Percentiles rank a stretch among this genome's conserved stretches.
These are phyloP conservation scores for Xylariomycetidae sp. DNA, from an alignment of 2,329 filamentous ascomycete genomes.

Conservation along the genomic window DNA sequence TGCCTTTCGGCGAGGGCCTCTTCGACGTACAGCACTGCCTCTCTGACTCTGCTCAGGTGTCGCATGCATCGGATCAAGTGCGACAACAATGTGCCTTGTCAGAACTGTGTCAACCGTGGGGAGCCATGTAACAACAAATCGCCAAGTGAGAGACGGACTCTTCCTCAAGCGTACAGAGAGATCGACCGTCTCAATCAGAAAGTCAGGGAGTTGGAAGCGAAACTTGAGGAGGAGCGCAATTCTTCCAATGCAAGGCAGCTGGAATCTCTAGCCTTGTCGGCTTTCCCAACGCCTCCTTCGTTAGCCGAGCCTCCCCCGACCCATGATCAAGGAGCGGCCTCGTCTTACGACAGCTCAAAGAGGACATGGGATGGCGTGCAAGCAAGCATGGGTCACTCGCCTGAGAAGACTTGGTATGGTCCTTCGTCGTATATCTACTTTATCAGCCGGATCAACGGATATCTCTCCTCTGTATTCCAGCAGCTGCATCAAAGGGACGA, in stretches of 20 bases:
- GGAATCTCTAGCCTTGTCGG: no score
- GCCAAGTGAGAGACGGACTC: conserved; percentile 22
- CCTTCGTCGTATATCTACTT: conserved; percentile 36
- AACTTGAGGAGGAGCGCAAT: no score
- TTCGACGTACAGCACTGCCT: no score
- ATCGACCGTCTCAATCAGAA: conserved; percentile 29
- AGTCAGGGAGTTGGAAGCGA: conserved; percentile 22
- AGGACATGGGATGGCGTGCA: conserved; percentile 33
- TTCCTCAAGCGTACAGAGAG: conserved; percentile 24
- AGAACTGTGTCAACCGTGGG: conserved; percentile 31
- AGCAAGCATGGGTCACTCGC: conserved; percentile 26
- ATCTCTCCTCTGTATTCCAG: conserved; percentile 24
- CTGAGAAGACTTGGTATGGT: conserved; percentile 33
- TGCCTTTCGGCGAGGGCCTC: no score
- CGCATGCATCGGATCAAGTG: conserved; percentile 35
- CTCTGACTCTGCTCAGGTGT: no score
- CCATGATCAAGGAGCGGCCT: conserved; percentile 2
- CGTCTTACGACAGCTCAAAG: conserved; percentile 1
- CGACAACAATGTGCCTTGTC: conserved; percentile 31
- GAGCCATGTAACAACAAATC: conserved; percentile 27
- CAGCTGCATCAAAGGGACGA: conserved; percentile 20
- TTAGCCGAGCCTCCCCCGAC: neutral
- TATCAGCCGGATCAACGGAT: conserved; percentile 30
- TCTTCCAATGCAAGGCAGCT: conserved; percentile 5
- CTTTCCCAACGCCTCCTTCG: no score